Conservation (phyloP, 768 basidiomycete genomes). For the Lactifluus piperatus region DNA sequence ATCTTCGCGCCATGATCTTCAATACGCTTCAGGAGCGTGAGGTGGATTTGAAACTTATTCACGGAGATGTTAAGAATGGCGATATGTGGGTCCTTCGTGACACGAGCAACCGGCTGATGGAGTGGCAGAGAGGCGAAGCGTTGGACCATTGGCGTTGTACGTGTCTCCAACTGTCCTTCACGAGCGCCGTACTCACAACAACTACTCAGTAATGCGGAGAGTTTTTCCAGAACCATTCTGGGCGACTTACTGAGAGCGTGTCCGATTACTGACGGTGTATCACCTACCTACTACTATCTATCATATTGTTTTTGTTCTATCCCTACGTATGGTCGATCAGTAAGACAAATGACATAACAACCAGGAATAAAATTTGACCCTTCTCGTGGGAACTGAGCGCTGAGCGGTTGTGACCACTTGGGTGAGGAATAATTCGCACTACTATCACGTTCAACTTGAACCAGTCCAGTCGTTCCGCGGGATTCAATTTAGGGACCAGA, state of each 20-base stretch:
- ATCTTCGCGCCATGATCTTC: conserved; percentile 55
- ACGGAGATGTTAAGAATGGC: conserved; percentile 29
- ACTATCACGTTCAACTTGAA: background rate
- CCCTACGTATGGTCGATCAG: too few species aligned
- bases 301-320: too few species aligned
- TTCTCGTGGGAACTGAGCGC: background rate
- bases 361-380: too few species aligned
- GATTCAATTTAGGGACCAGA: background rate
- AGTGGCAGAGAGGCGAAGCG: conserved; percentile 57
- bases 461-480: background rate
- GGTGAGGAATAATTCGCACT: too few species aligned
- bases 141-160: conserved; percentile 69
- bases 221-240: conserved; percentile 65
- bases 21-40: conserved; percentile 31
- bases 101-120: conserved; percentile 48
- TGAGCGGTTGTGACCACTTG: background rate
- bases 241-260: conserved; percentile 56
- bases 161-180: conserved; percentile 23
- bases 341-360: too few species aligned
- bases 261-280: background rate
- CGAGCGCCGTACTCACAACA: background rate
- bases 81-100: conserved; percentile 53
- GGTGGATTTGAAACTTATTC: conserved; percentile 17
- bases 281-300: too few species aligned
- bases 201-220: conserved; percentile 59